Conservation (phyloP, 345 rosid species). For the Cardiospermum halicacabum region DNA sequence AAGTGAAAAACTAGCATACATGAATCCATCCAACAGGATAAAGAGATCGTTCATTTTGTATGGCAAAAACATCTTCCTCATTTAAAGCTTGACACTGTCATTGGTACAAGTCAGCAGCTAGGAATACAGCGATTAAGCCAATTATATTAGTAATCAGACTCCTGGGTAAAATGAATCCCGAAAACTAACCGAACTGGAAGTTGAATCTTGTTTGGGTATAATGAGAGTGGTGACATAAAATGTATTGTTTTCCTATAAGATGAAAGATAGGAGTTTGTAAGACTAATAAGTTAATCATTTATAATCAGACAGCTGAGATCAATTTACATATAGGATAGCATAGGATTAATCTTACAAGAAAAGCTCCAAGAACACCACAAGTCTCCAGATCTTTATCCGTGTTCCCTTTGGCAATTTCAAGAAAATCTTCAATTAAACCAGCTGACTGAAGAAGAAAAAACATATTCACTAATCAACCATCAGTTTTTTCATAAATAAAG, state of each 20-base stretch:
- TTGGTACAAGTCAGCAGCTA: constrained; percentile 14
- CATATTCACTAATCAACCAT: constrained; percentile 11
- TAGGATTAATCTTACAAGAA: constrained; percentile 48
- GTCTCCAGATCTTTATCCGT: constrained; percentile 87
- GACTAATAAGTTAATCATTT: not conserved
- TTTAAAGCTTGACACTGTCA: constrained; percentile 72
- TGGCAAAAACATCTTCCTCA: constrained; percentile 80
- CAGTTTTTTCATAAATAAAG: not conserved
- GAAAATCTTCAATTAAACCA: constrained; percentile 74
- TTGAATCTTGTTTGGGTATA: constrained; percentile 88
- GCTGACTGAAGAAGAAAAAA: constrained; percentile 38
- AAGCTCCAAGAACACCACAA: constrained; percentile 85
- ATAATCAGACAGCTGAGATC: not conserved
- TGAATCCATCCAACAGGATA: constrained; percentile 91
- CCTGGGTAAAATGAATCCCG: constrained; percentile 12
- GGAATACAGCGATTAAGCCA: not conserved
- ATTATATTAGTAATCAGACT: constrained; percentile 5
- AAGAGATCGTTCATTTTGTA: constrained; percentile 71
- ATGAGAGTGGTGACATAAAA: constrained; percentile 85
- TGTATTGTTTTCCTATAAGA: constrained; percentile 54
- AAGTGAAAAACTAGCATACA: constrained; percentile 30
- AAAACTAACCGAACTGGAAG: constrained; percentile 76
- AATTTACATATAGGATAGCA: not conserved
- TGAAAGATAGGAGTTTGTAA: not conserved
- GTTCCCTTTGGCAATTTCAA: constrained; percentile 78